phyloP scores from a whole-genome alignment of 1,139 yeast genomes.

The Protomyces gravidus region DNA sequence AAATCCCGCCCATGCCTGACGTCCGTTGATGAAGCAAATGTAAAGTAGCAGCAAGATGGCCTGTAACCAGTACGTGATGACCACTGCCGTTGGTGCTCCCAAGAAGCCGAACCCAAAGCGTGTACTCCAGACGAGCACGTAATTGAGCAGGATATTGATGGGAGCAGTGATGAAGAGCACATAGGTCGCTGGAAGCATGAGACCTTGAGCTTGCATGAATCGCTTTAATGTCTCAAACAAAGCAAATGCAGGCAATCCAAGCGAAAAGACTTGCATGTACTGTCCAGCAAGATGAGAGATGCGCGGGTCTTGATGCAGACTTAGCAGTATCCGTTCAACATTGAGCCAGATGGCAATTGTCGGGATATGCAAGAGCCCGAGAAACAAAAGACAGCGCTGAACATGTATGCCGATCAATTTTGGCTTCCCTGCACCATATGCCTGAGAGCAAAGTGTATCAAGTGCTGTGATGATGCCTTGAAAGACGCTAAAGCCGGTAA shows the following conservation, averaged over 20 bases:
- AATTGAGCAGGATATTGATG: slow-evolving; percentile 62
- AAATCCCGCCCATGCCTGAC: slow-evolving; percentile 67
- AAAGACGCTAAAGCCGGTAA: slow-evolving; percentile 68
- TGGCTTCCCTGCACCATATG: slow-evolving; percentile 52
- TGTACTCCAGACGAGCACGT: slow-evolving; percentile 71
- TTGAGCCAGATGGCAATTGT: slow-evolving; percentile 56
- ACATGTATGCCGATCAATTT: slow-evolving; percentile 56
- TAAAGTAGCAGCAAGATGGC: slow-evolving; percentile 51
- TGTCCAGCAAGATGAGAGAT: slow-evolving; percentile 60
- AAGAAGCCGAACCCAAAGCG: slow-evolving; percentile 54
- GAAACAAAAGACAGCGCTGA: slow-evolving; percentile 48
- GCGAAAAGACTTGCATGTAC: slow-evolving; percentile 59
- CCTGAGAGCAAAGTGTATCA: slow-evolving; percentile 75
- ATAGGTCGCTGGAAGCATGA: slow-evolving; percentile 82
- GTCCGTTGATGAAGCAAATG: slow-evolving; percentile 55
- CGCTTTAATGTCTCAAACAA: slow-evolving; percentile 76
- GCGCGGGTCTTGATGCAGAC: slow-evolving; percentile 38
- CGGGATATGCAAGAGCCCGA: slow-evolving; percentile 40
- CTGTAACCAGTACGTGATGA: slow-evolving; percentile 60
- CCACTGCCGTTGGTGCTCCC: slow-evolving; percentile 67
- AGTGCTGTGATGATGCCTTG: slow-evolving; percentile 85
- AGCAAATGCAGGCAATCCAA: slow-evolving; percentile 81
- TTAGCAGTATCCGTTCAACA: slow-evolving; percentile 38
- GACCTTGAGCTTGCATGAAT: slow-evolving; percentile 83
- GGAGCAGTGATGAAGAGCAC: slow-evolving; percentile 76